Conservation (phyloP, 2,329 filamentous ascomycete genomes). For the Hawksworthiomyces lignivorus region DNA sequence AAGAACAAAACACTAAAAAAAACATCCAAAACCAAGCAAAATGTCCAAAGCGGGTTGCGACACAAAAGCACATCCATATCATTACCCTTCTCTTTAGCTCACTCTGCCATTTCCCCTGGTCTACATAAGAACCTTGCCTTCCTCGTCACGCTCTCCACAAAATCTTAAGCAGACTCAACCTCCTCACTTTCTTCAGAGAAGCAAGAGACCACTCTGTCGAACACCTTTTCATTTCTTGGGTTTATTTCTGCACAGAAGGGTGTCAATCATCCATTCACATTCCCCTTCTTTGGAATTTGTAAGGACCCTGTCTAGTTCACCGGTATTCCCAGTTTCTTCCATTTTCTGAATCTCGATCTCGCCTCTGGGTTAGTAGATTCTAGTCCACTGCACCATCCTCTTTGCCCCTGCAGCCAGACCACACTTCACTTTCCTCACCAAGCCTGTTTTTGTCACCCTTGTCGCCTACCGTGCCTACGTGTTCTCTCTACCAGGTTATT, state of each 20-base stretch:
- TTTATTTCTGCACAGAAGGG: too few relatives aligned
- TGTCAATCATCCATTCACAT: too few relatives aligned
- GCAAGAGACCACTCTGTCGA: too few relatives aligned
- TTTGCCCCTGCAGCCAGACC: background rate
- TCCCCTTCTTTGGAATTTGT: too few relatives aligned
- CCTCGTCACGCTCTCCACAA: constrained; percentile 12
- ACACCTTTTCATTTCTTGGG: too few relatives aligned
- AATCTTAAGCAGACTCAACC: too few relatives aligned
- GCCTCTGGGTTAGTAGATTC: background rate
- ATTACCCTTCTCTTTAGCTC: constrained; percentile 24
- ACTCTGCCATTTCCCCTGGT: constrained; percentile 24
- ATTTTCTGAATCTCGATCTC: background rate
- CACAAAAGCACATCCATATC: constrained; percentile 12
- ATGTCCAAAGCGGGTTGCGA: constrained; percentile 9
- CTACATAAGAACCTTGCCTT: constrained; percentile 20
- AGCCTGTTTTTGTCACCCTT: too few relatives aligned
- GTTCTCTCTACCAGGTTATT: too few relatives aligned
- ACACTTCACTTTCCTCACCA: too few relatives aligned
- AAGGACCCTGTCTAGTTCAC: background rate
- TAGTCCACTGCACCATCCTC: background rate
- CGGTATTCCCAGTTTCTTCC: background rate
- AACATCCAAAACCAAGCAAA: constrained; percentile 1
- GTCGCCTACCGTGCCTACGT: too few relatives aligned
- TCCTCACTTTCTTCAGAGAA: too few relatives aligned
- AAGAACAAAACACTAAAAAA: constrained; percentile 6